phyloP scores from a whole-genome alignment of 495 filamentous ascomycete genomes.

The Penicillium subrubescens region DNA sequence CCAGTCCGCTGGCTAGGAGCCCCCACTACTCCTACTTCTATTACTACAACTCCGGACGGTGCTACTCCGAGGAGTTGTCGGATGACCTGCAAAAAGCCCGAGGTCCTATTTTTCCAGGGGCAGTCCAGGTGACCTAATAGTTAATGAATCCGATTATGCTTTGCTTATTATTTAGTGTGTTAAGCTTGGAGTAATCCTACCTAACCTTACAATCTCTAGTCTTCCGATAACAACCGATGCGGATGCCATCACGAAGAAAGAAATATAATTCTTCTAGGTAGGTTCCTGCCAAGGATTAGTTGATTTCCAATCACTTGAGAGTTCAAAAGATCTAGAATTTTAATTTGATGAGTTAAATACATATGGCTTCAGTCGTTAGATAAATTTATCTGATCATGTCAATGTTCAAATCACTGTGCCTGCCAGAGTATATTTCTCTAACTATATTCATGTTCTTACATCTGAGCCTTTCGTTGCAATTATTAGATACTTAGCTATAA shows the following conservation, averaged over 20 bases:
- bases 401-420: too few species aligned
- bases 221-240: too few species aligned
- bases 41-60: slow-evolving; percentile 4
- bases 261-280: too few species aligned
- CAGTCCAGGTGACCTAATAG: neutral
- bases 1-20: neutral
- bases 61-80: slow-evolving; percentile 6
- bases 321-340: too few species aligned
- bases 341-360: too few species aligned
- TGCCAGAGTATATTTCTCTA: neutral
- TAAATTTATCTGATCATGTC: too few species aligned
- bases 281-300: too few species aligned
- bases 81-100: slow-evolving; percentile 2
- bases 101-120: neutral
- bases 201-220: too few species aligned
- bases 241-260: too few species aligned
- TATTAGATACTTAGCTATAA: neutral
- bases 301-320: too few species aligned
- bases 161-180: neutral
- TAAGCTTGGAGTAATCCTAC: too few species aligned
- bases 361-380: too few species aligned
- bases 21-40: neutral
- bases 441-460: neutral
- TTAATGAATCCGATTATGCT: neutral
- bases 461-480: neutral